phyloP scores from a whole-genome alignment of 2,329 filamentous ascomycete species.

The Xylaria sp. region DNA sequence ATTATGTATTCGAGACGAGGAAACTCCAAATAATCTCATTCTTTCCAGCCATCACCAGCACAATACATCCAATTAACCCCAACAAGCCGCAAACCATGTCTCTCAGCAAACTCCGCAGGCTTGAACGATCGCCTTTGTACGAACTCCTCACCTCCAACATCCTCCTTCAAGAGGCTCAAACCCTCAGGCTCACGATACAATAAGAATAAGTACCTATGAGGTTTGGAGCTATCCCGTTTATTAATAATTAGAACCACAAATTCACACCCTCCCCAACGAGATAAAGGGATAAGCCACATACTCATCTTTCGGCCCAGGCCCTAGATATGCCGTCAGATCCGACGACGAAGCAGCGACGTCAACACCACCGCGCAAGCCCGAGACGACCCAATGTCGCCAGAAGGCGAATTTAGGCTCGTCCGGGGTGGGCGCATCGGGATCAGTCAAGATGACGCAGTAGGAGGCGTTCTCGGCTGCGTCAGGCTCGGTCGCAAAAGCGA shows the following conservation, averaged over 20 bases:
- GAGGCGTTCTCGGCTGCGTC: slow-evolving; percentile 47
- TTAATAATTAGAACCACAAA: slow-evolving; percentile 38
- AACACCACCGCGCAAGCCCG: slow-evolving; percentile 50
- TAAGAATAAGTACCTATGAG: slow-evolving; percentile 61
- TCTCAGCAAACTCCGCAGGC: slow-evolving; percentile 53
- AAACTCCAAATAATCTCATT: slow-evolving; percentile 28
- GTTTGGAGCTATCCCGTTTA: slow-evolving; percentile 54
- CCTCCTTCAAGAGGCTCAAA: slow-evolving; percentile 53
- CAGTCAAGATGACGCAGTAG: slow-evolving; percentile 63
- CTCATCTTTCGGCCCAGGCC: slow-evolving; percentile 60
- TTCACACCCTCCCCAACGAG: background rate
- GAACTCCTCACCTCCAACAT: slow-evolving; percentile 61
- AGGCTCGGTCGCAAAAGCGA: slow-evolving; percentile 52
- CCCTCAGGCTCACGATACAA: slow-evolving; percentile 56
- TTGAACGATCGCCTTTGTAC: slow-evolving; percentile 58
- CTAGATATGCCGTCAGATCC: slow-evolving; percentile 57
- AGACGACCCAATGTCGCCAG: slow-evolving; percentile 66
- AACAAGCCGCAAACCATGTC: slow-evolving; percentile 54
- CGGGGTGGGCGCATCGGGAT: slow-evolving; percentile 66
- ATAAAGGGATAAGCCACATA: slow-evolving; percentile 43
- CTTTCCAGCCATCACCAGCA: slow-evolving; percentile 58
- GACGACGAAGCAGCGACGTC: slow-evolving; percentile 30
- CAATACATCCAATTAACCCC: slow-evolving; percentile 60
- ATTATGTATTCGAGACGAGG: no score
- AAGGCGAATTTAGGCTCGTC: slow-evolving; percentile 66